Evolutionary conservation across 805 yeast genomes (phyloP), one percentile per base, ranked within the genome.

Genomic region (Spathaspora arborariae): DNA sequence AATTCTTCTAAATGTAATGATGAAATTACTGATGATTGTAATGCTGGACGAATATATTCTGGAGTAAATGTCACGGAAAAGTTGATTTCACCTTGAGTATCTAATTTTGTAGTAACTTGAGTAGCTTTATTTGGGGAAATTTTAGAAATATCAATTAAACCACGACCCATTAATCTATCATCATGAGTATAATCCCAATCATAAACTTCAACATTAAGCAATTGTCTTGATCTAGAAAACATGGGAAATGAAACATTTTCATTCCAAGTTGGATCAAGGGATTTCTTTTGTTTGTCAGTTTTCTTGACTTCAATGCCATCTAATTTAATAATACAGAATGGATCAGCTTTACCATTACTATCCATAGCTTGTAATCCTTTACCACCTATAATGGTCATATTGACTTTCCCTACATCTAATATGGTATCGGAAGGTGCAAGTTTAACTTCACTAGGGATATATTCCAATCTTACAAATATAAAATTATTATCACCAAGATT

Each of bases 181-280:
- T 75, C 78, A 51, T 88, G 91, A 20, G 90, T 78, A 59, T 84
- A 74, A 64, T 87, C 94, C 92, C 92, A 87, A 63, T 87, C 94
- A 56, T 67, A 78, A 15, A 83, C 80, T 39, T 75, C 76, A 20
- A 83, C 54, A 27, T 63, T 51, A 22, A 85, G 60, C 15, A 67
- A 56, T 20, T 78, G 68, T 58, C 85, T 76, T 2, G 81, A 67
- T 62, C 88, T 79, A 0, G 94, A 84, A 33, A 78, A 73, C 48
- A 86, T 63, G 3, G 86, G 82, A 53, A 88, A 64, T 3, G 72
- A 73, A 20, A 79, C 69, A 6, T 68, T 63, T 56, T 88, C 94
- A 60, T 88, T 83, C 91, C 94, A 90, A 9, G 74, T 75, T 15
- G 96, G 96, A 46, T 80, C 72, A 54, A 86, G 68, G 0, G 87